Percentiles rank a stretch among this genome's conserved stretches.
Conservation (phyloP, 805 yeast genomes). For the Candida chilensis region DNA sequence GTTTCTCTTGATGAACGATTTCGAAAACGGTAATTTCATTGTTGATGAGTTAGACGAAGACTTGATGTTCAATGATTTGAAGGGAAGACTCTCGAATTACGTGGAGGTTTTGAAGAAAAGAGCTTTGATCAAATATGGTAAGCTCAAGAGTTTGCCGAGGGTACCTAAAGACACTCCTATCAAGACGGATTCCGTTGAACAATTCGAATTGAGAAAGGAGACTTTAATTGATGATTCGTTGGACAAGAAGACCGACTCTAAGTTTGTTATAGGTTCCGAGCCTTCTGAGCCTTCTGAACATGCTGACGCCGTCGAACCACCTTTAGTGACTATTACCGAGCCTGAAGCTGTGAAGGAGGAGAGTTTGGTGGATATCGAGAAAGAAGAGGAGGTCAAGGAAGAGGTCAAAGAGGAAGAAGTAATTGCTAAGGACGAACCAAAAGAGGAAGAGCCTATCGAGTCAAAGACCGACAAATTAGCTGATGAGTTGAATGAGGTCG, state of each 20-base stretch:
- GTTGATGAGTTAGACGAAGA: conserved; percentile 19
- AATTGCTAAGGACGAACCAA: conserved; percentile 4
- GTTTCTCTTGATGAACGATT: conserved; percentile 24
- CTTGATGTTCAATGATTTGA: conserved; percentile 20
- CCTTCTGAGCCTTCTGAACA: too few relatives aligned
- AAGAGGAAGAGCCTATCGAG: conserved; percentile 2
- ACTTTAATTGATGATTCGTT: conserved; percentile 30
- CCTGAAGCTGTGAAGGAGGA: too few relatives aligned
- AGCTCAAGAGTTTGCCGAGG: neutral
- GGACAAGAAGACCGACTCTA: too few relatives aligned
- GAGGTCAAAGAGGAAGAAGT: conserved; percentile 2
- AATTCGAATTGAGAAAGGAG: conserved; percentile 20
- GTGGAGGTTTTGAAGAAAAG: conserved; percentile 31
- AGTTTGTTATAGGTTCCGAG: too few relatives aligned
- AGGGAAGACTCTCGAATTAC: conserved; percentile 20
- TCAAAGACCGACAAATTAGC: conserved; percentile 2
- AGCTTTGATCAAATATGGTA: conserved; percentile 27
- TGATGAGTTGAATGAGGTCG: conserved; percentile 7
- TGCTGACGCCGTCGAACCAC: too few relatives aligned
- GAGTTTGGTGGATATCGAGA: conserved; percentile 3
- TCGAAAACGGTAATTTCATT: conserved; percentile 26
- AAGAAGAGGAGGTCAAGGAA: too few relatives aligned
- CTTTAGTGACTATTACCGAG: too few relatives aligned
- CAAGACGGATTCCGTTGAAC: neutral
- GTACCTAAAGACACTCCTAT: neutral